Base-by-base conservation (phyloP, 2,329 filamentous ascomycete genomes). In the Neopestalotiopsis sp. region DNA sequence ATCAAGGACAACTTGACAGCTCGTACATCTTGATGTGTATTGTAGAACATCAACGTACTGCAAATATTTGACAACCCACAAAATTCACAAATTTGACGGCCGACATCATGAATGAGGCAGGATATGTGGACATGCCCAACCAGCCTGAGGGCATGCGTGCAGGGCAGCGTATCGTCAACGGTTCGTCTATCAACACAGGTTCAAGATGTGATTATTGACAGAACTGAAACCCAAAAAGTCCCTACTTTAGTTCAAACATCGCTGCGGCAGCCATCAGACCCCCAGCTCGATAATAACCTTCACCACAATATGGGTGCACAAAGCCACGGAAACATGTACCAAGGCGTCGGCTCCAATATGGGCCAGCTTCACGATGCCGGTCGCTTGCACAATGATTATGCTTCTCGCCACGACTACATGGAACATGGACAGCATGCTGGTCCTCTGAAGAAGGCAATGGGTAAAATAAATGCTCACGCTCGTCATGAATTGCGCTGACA, bases 101-200 rank as follows among this genome's bases (percentile, higher is more conserved):
- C 30, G 7, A 10, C 62, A 53, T 28, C 10, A 66, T 66, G 63
- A 34, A 28, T 14, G 63, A 49, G 14, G 12, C 42, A 57, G 40
- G 17, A 24, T 66, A 56, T n/a, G 63, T 66, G 24, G 63, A 57
- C 10, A 38, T 57, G 42, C 63, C 63, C 10, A 30, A 57, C 49
- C 20, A 57, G 14, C 20, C 63, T 9, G 63, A 34, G 28, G 63
- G 63, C 5, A 24, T 20, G 24, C 20, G 57, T n/a, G n/a, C 49
- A 5, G 42, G 32, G 30, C 28, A 65, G 7, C 10, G 30, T 30
- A 14, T 17, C 12, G 30, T 13, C 4, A 65, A 45, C 2, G 42
- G 62, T 65, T 45, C 17, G 62, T 28, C 10, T 30, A 12, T 20
- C 38, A 45, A n/a, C 10, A 12, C 14, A 17, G 17, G 17, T 6